Evolutionary conservation across 768 basidiomycete genomes (phyloP), one percentile per base, ranked within the genome.

Genomic region (Lactarius hengduanensis): DNA sequence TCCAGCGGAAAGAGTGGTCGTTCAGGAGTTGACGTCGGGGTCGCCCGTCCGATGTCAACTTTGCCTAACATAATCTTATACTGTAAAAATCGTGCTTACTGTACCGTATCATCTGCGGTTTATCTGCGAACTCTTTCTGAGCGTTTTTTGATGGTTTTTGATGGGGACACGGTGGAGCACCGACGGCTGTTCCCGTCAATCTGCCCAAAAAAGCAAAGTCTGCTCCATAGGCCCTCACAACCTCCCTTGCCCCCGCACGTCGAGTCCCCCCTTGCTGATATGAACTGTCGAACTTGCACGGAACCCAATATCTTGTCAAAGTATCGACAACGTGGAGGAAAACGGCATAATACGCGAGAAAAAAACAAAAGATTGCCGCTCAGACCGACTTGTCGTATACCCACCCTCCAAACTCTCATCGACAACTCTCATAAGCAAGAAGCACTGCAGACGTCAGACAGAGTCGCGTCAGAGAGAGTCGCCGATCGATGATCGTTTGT

Each of bases 51-150:
- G 1, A 28, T 28, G 53, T 1, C 43, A 45, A 22, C 47, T 13
- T 41, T 60, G 64, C 40, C 15, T 16, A 40, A 40, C 38, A n/a
- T 15, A 66, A 66, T 62, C 2, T 11, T 15, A 11, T 38, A 38
- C 36, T 38, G 6, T 32, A 32, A 32, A 32, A 5, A 32, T 32
- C 34, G 34, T 11, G 36, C 36, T 38, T 38, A 38, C 36, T 13
- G 36, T 38, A 38, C 9, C 1, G 32, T 34, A 36, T 38, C 11
- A 66, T 66, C 55, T 18, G n/a, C 65, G 65, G 26, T 56, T 43
- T 65, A 65, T 65, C 64, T 56, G 56, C 59, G 64, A 61, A 45
- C 6, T 16, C 41, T 59, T 55, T 18, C 9, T 43, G 28, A 38
- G 26, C 11, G 18, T 30, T 28, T 43, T 34, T 18, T 43, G 28